phyloP scores from a whole-genome alignment of 768 basidiomycete genomes.

The Termitomyces sp. region DNA sequence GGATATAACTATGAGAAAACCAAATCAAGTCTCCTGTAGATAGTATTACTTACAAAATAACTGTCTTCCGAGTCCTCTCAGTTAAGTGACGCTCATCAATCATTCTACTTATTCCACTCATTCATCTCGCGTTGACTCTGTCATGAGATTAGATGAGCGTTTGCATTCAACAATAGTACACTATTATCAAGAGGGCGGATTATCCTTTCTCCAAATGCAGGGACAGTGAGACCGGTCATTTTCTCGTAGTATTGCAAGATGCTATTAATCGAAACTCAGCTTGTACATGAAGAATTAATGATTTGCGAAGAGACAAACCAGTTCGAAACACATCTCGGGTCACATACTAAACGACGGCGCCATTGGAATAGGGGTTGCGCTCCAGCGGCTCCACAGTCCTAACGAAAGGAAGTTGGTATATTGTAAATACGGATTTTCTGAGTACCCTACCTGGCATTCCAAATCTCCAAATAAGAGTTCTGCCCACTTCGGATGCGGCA shows the following conservation, averaged over 20 bases:
- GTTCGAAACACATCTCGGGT: background rate
- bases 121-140: background rate
- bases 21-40: background rate
- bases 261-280: background rate
- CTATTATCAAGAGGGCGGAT: background rate
- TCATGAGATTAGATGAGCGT: background rate
- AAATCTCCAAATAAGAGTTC: slow-evolving; percentile 2
- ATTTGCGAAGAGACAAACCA: background rate
- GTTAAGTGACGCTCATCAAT: background rate
- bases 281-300: background rate
- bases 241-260: background rate
- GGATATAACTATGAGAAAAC: background rate
- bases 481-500: slow-evolving; percentile 4
- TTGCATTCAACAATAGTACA: background rate
- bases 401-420: background rate
- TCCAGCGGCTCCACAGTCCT: background rate
- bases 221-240: background rate
- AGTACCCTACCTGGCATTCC: background rate
- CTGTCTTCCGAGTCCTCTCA: background rate
- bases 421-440: background rate
- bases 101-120: background rate
- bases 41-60: background rate
- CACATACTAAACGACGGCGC: slow-evolving; percentile 1
- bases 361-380: background rate
- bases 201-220: background rate